Evolutionary conservation across 2,329 filamentous ascomycete species (phyloP), one percentile per base, ranked within the genome.

Genomic region (Clarireedia hainanense): DNA sequence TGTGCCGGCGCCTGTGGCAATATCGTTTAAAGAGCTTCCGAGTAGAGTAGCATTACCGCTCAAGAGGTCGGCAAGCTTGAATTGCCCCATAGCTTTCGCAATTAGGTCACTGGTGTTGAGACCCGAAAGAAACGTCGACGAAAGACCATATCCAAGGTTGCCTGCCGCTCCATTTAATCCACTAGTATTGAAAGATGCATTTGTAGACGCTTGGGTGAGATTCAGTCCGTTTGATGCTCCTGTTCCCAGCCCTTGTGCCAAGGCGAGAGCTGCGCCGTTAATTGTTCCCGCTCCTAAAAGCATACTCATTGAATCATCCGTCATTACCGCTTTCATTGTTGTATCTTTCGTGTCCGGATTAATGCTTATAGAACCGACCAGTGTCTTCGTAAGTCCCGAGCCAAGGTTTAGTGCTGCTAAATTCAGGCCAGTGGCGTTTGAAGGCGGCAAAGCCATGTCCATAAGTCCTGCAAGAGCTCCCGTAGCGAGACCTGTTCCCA

Each of bases 141-240:
- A 47, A 5, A 59, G 48, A 5, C 55, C 55, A 52, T 56, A 50
- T 9, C 52, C 58, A 47, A 60, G 43, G 45, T 53, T 58, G 4
- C 58, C 58, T 26, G 52, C 58, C 24, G 57, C 48, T 12, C 58
- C 58, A 47, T 27, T 51, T 12, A 60, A 30, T 42, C 58, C 58
- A 37, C 50, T 46, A n/a, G 42, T 45, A 37, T 57, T 55, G 42
- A 46, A 49, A 6, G 43, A 15, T 23, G 47, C 42, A 6, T 34
- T 52, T 12, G 52, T 34, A 5, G 39, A 26, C 6, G 40, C 27
- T 50, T 58, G 5, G 10, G 43, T 57, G 7, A 60, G 36, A 6
- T 52, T 47, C 24, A 60, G 27, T 4, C 57, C 53, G 9, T 46
- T 34, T 15, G 58, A 51, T 9, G 58, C 57, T 27, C 58, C 58